Evolutionary conservation across 768 basidiomycete species (phyloP), one percentile per base, ranked within the genome.

Genomic region (Favolaschia claudopus): DNA sequence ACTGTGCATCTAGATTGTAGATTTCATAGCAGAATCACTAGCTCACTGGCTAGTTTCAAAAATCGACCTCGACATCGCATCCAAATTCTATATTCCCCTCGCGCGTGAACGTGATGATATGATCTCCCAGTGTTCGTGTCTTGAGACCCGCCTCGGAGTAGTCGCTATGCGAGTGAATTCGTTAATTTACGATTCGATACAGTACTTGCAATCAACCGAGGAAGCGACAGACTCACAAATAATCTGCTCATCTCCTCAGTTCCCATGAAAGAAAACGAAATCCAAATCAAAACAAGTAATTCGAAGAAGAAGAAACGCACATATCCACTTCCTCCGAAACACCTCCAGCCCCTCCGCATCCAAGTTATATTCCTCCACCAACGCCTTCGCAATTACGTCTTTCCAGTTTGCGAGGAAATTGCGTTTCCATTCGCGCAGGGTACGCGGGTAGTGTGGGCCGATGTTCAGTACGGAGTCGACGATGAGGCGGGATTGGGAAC

Each of bases 361-460:
- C 32, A 64, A 31, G 13, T 42, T 17, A 58, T 85, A 79, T 62
- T 84, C 79, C 34, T 69, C 70, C 43, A 68, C 67, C 55, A 86
- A 67, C 5, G 83, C 77, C 7, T 79, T 77, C 14, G 73, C 72
- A 47, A 85, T 79, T 10, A 74, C 66, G 17, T 65, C 60, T 7
- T 79, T 76, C 70, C 84, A 87, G 33, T 73, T 74, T 4, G 68
- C 69, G 37, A 78, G 62, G 70, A 86, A 86, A 12, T 79, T 69
- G 17, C 68, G 63, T 34, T 79, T 72, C 86, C 86, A 87, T 71
- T 85, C 84, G 24, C 85, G 77, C 82, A 64, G 40, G n/a, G 63
- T 87, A 19, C 85, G 79, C 12, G 86, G 81, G 69, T 87, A 88
- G 68, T 87, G 82, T 24, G 83, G 82, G 8, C 84, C 85, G 65